Conservation (phyloP, 75 land plant species). For the Gnetum montanum region DNA sequence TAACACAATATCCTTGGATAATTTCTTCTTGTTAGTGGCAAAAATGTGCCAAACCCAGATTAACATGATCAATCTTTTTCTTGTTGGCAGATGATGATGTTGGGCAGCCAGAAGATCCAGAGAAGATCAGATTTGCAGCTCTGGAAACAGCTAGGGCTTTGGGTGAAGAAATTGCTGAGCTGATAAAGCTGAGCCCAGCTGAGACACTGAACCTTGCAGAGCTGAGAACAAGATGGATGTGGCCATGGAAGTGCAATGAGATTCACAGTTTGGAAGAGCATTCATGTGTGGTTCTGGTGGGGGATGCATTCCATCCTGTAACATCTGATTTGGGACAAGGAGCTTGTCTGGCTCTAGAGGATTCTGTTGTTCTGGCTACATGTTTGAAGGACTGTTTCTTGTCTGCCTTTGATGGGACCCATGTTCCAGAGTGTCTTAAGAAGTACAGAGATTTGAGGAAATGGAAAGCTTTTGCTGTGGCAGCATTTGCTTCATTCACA, state of each 20-base stretch:
- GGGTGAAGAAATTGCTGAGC: neutral
- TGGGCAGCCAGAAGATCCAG: neutral
- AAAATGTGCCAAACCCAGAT: neutral
- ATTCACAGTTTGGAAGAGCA: too few relatives aligned
- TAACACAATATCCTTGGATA: too few relatives aligned
- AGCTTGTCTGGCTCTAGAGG: slow-evolving; percentile 47
- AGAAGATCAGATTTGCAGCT: neutral
- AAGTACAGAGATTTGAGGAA: slow-evolving; percentile 23
- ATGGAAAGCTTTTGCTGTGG: slow-evolving; percentile 16
- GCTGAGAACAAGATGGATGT: slow-evolving; percentile 27
- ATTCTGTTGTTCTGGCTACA: slow-evolving; percentile 43
- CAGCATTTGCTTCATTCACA: slow-evolving; percentile 12
- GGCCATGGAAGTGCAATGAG: slow-evolving; percentile 16
- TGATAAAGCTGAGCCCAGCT: slow-evolving; percentile 9
- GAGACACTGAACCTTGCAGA: slow-evolving; percentile 17
- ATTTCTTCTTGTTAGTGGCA: too few relatives aligned
- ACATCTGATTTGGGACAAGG: slow-evolving; percentile 70
- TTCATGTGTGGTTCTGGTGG: slow-evolving; percentile 52
- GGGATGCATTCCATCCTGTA: slow-evolving; percentile 67
- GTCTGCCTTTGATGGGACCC: neutral
- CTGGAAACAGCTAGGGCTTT: slow-evolving; percentile 7
- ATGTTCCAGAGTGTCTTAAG: slow-evolving; percentile 11
- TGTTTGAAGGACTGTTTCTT: too few relatives aligned
- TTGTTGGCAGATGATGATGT: neutral
- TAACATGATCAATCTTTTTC: too few relatives aligned